Base-by-base conservation (phyloP, 2,329 filamentous ascomycete genomes). In the Exophiala mesophila region DNA sequence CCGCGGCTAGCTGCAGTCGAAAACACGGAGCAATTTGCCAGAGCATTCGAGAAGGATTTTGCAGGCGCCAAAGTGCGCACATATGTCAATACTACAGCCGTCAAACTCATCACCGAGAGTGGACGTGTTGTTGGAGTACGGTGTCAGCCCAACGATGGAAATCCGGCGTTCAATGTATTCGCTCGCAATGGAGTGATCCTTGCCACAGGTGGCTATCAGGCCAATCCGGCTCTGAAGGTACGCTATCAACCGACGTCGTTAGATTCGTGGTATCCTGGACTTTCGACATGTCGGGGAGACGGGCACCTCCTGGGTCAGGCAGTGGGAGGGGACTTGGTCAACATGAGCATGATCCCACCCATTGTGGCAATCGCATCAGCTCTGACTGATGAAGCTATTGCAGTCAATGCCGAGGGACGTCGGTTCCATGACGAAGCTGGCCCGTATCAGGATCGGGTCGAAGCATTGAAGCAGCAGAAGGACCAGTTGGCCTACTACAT, bases 191-290 rank as follows among this genome's bases (percentile, higher is more conserved):
- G 88, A 21, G 72, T 65, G 44, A 92, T 97, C 57, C 84, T 82
- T 30, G 73, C 76, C 1, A 72, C 72, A 3, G 87, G 86, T 15
- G 87, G 88, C 1, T 78, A 83, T 51, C 77, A 84, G 57, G 87
- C 88, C 8, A 89, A 97, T 61, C 9, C 37, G 29, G 37, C 37
- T 3, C 37, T 39, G 5, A 24, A 26, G 16, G 26, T 16, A 15
- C 37, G 17, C 3, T 39, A 39, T 21, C 5, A 5, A 20, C 37
- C 37, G 9, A 15, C 37, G 3, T 7, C n/a, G 9, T 6, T 16
- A 5, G 26, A 39, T 18, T 10, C 26, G 15, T 39, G 37, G 37
- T 39, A 39, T 15, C 37, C 37, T 12, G 37, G 37, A 19, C 16
- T 39, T 12, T 29, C 37, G 13, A 39, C 37, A 3, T 39, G 37